Conservation (phyloP, 1,284 basidiomycete genomes). For the Apiotrichum porosum region DNA sequence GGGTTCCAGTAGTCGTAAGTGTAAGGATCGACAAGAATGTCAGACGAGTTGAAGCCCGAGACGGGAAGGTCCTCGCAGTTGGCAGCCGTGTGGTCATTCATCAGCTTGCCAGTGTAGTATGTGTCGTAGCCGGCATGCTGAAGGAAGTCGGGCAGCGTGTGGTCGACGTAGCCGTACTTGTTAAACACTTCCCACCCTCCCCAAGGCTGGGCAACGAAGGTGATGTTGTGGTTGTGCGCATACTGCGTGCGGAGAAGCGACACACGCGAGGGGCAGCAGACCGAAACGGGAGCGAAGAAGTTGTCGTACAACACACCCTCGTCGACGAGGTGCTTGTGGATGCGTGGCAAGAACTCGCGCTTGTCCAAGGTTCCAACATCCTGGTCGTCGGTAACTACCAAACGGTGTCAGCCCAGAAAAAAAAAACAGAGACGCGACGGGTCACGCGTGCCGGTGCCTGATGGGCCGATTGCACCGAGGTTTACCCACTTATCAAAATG, state of each 20-base stretch:
- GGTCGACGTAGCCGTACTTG: slow-evolving; percentile 28
- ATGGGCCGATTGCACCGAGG: too few species aligned
- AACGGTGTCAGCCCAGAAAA: background rate
- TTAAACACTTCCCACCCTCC: slow-evolving; percentile 37
- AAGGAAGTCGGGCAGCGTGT: slow-evolving; percentile 33
- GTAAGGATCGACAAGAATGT: slow-evolving; percentile 37
- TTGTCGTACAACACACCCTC: slow-evolving; percentile 25
- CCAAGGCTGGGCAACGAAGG: slow-evolving; percentile 26
- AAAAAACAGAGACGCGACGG: too few species aligned
- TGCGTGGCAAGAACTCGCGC: slow-evolving; percentile 16
- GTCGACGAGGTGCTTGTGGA: slow-evolving; percentile 22
- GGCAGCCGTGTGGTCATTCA: slow-evolving; percentile 32
- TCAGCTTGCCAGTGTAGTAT: slow-evolving; percentile 38
- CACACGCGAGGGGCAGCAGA: slow-evolving; percentile 36
- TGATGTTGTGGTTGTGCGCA: slow-evolving; percentile 39
- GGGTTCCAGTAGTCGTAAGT: slow-evolving; percentile 39
- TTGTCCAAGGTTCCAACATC: slow-evolving; percentile 19
- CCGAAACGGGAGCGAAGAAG: slow-evolving; percentile 29
- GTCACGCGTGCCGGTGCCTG: too few species aligned
- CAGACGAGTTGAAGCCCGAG: slow-evolving; percentile 21
- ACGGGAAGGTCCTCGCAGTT: slow-evolving; percentile 27
- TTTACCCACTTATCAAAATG: slow-evolving; percentile 27
- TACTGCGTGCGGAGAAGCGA: slow-evolving; percentile 30
- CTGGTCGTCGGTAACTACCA: slow-evolving; percentile 30
- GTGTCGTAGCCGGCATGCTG: slow-evolving; percentile 35